Evolutionary conservation across 108 stramenopile genomes (phyloP).

Genomic region (Poteriospumella lacustris): DNA sequence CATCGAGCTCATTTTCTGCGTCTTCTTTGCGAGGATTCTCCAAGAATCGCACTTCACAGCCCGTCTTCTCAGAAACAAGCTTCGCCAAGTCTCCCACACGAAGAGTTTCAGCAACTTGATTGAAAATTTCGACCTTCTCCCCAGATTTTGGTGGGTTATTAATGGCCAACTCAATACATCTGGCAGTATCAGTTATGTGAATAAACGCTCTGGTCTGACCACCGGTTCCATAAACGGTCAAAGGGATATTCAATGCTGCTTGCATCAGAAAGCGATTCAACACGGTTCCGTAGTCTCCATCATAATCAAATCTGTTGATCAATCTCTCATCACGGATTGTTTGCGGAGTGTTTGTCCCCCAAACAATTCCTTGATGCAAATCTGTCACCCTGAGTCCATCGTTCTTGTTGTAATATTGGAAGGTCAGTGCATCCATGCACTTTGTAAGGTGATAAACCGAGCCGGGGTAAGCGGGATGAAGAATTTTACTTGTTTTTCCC

Average conservation of each 20-base stretch:
- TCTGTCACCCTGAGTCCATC: slow-evolving; percentile 88
- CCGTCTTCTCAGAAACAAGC: slow-evolving; percentile 80
- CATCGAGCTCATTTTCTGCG: slow-evolving; percentile 94
- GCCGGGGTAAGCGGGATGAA: slow-evolving; percentile 96
- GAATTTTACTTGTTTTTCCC: slow-evolving; percentile 72
- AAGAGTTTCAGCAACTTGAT: slow-evolving; percentile 92
- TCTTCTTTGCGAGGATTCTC: slow-evolving; percentile 95
- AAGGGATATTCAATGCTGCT: slow-evolving; percentile 87
- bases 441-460: slow-evolving; percentile 58
- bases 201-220: slow-evolving; percentile 97
- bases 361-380: slow-evolving; percentile 97
- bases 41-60: slow-evolving; percentile 77
- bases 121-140: slow-evolving; percentile 89
- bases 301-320: slow-evolving; percentile 95
- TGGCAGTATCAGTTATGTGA: slow-evolving; percentile 88
- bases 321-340: slow-evolving; percentile 85
- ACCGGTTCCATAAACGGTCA: slow-evolving; percentile 95
- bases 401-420: slow-evolving; percentile 98
- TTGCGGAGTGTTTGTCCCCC: slow-evolving; percentile 97
- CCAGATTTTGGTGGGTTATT: slow-evolving; percentile 85
- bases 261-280: slow-evolving; percentile 97
- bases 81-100: slow-evolving; percentile 90
- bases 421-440: slow-evolving; percentile 89
- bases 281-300: slow-evolving; percentile 96
- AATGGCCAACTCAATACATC: slow-evolving; percentile 91